These are phyloP conservation scores for Flagelloscypha sp. DNA, from an alignment of 768 basidiomycete species.

Conservation along the genomic window DNA sequence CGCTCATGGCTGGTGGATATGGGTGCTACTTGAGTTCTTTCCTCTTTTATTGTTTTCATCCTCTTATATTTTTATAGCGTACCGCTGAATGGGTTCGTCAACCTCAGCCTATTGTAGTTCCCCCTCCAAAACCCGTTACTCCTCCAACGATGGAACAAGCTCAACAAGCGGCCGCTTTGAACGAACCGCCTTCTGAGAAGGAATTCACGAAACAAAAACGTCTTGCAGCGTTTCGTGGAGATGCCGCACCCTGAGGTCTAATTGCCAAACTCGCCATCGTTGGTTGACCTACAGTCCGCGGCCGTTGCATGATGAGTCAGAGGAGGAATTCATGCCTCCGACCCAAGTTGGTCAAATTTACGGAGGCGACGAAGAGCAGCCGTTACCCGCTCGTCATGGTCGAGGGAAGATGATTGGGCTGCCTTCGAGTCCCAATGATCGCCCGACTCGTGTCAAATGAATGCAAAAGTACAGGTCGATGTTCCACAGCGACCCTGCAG, in stretches of 20 bases:
- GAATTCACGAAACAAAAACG: slow-evolving; percentile 62
- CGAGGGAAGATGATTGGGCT: neutral
- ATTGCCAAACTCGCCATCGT: no score
- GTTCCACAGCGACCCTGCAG: slow-evolving; percentile 37
- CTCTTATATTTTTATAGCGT: slow-evolving; percentile 22
- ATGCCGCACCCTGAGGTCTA: slow-evolving; percentile 26
- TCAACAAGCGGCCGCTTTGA: slow-evolving; percentile 43
- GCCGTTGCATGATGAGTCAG: no score
- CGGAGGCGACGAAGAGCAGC: neutral
- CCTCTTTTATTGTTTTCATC: neutral
- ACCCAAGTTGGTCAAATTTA: no score
- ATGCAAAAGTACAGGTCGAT: slow-evolving; percentile 11
- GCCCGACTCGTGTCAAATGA: no score
- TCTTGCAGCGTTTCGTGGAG: slow-evolving; percentile 56
- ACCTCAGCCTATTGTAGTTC: slow-evolving; percentile 25
- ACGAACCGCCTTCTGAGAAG: slow-evolving; percentile 37
- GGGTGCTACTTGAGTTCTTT: slow-evolving; percentile 55
- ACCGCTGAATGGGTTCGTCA: slow-evolving; percentile 47
- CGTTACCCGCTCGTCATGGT: neutral
- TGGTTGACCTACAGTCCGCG: slow-evolving; percentile 23
- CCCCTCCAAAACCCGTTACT: slow-evolving; percentile 20
- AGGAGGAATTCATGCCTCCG: no score
- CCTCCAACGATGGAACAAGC: slow-evolving; percentile 40
- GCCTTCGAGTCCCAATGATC: no score
- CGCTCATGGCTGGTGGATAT: slow-evolving; percentile 76